Evolutionary conservation across 257 asterid genomes (phyloP).

Genomic region (Plantago elongata): DNA sequence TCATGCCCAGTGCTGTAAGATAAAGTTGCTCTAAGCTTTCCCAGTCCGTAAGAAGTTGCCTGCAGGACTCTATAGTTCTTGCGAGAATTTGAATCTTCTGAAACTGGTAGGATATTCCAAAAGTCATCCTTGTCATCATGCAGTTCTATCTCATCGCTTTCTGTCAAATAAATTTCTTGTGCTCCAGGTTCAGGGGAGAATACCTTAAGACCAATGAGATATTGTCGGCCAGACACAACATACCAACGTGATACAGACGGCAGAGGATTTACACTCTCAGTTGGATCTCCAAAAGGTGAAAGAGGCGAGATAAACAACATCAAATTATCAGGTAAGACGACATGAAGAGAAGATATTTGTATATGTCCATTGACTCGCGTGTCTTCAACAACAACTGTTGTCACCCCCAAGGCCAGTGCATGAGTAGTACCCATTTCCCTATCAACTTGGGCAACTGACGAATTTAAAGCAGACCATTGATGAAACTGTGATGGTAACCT

Average conservation of each 20-base stretch:
- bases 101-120: slow-evolving; percentile 64
- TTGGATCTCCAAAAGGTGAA: slow-evolving; percentile 44
- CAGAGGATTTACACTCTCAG: slow-evolving; percentile 44
- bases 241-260: slow-evolving; percentile 76
- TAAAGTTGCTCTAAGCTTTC: slow-evolving; percentile 70
- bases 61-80: slow-evolving; percentile 43
- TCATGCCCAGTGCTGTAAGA: slow-evolving; percentile 50
- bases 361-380: slow-evolving; percentile 79
- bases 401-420: slow-evolving; percentile 64
- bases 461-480: slow-evolving; percentile 66
- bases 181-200: slow-evolving; percentile 61
- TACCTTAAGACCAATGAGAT: slow-evolving; percentile 63
- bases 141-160: slow-evolving; percentile 57
- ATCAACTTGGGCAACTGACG: slow-evolving; percentile 78
- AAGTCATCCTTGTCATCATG: slow-evolving; percentile 46
- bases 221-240: slow-evolving; percentile 61
- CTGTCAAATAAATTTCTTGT: slow-evolving; percentile 67
- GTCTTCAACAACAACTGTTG: slow-evolving; percentile 71
- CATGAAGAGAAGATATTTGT: slow-evolving; percentile 76
- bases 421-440: slow-evolving; percentile 47
- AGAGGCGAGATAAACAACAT: slow-evolving; percentile 53
- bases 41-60: slow-evolving; percentile 67
- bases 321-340: slow-evolving; percentile 73
- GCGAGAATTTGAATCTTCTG: slow-evolving; percentile 33
- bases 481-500: slow-evolving; percentile 72